A percentile compares a stretch with the other conserved stretches of the same genome.
Evolutionary conservation across 129 eudicot species (phyloP).

Genomic region (Apium graveolens): DNA sequence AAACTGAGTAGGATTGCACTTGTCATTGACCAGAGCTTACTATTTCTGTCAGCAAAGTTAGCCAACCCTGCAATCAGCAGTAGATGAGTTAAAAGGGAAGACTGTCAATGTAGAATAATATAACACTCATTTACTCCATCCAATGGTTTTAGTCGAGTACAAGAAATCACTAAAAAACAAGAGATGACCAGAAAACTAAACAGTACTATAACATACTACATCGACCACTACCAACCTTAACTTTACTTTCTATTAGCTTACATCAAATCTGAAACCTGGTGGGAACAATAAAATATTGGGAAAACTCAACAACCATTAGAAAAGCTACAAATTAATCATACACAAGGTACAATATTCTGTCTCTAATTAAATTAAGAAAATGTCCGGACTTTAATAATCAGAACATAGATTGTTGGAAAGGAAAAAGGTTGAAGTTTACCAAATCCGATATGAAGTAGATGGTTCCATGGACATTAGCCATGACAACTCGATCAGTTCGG

Average conservation of each 20-base stretch:
- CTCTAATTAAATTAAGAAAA: background rate
- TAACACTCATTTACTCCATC: background rate
- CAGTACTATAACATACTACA: background rate
- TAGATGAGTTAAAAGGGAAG: background rate
- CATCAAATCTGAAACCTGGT: background rate
- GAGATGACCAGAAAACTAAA: background rate
- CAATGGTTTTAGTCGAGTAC: background rate
- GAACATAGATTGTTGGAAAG: background rate
- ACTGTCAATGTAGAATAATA: background rate
- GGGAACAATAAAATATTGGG: background rate
- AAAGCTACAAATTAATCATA: background rate
- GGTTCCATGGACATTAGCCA: background rate
- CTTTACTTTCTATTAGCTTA: background rate
- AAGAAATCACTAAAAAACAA: background rate
- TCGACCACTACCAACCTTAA: background rate
- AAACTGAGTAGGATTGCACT: conserved; percentile 64
- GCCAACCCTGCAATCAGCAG: conserved; percentile 51
- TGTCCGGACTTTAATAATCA: background rate
- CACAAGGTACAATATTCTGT: background rate
- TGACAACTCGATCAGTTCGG: background rate
- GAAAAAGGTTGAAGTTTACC: background rate
- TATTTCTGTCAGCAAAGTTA: conserved; percentile 56
- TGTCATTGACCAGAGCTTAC: conserved; percentile 59
- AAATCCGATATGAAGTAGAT: background rate
- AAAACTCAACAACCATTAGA: background rate